Evolutionary conservation across 2,329 filamentous ascomycete genomes (phyloP).

Genomic region (Orbilia blumenaviensis): DNA sequence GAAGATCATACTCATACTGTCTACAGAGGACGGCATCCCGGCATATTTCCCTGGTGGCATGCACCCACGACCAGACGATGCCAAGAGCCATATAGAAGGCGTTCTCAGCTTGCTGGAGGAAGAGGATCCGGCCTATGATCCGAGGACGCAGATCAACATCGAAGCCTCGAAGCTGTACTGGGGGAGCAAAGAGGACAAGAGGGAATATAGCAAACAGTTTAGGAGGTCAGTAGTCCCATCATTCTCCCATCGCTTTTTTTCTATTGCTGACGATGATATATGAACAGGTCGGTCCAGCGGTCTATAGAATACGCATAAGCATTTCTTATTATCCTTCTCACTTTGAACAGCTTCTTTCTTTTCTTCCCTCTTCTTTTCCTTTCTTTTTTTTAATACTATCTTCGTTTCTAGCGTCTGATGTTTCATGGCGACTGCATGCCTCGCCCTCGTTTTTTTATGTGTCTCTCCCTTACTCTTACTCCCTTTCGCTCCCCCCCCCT

Average conservation of each 20-base stretch:
- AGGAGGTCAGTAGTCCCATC: conserved; percentile 68
- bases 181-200: conserved; percentile 80
- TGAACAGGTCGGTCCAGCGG: conserved; percentile 48
- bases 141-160: conserved; percentile 83
- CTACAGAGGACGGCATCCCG: conserved; percentile 72
- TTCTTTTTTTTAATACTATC: neutral
- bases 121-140: conserved; percentile 86
- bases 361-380: neutral
- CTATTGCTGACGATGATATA: neutral
- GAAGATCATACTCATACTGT: neutral
- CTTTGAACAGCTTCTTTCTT: too few species aligned
- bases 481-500: too few species aligned
- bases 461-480: neutral
- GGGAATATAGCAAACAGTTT: conserved; percentile 81
- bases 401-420: neutral
- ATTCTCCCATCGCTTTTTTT: neutral
- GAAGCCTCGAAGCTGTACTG: conserved; percentile 88
- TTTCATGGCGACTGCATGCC: neutral
- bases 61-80: conserved; percentile 71
- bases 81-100: conserved; percentile 82
- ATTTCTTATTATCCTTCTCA: too few species aligned
- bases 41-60: conserved; percentile 75
- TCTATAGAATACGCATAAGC: conserved; percentile 51
- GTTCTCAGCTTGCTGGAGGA: conserved; percentile 87
- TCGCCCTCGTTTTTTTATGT: neutral